Percentiles rank a stretch among this genome's conserved stretches.
phyloP scores from a whole-genome alignment of 2,329 filamentous ascomycete species.

The Venturiaceae sp. region DNA sequence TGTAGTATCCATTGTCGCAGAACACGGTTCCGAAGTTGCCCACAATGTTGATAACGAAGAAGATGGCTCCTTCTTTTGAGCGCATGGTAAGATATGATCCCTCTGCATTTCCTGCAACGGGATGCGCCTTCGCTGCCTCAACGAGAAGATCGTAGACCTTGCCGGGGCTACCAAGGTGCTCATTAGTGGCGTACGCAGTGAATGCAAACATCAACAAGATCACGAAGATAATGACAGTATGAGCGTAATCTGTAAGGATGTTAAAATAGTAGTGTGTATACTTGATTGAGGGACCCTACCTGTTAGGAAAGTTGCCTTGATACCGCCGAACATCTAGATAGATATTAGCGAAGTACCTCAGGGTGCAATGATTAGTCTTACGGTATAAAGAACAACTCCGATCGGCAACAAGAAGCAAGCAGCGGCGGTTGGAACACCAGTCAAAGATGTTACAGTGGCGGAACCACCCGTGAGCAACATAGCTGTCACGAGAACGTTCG shows the following conservation, averaged over 20 bases:
- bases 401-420: constrained; percentile 77
- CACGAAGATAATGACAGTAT: constrained; percentile 74
- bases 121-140: constrained; percentile 57
- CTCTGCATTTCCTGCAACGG: constrained; percentile 67
- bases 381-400: constrained; percentile 74
- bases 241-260: constrained; percentile 73
- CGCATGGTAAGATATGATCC: constrained; percentile 85
- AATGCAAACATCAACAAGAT: constrained; percentile 82
- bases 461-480: constrained; percentile 82
- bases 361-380: too few species aligned
- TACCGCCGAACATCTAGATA: constrained; percentile 59
- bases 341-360: too few species aligned
- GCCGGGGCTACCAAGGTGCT: constrained; percentile 61
- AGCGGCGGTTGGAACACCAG: constrained; percentile 66
- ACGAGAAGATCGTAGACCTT: constrained; percentile 71
- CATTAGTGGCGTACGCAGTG: constrained; percentile 67
- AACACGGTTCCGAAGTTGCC: constrained; percentile 81
- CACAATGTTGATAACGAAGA: constrained; percentile 74
- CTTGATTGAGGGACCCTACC: constrained; percentile 11
- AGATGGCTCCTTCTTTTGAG: constrained; percentile 70
- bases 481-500: constrained; percentile 73
- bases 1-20: constrained; percentile 79
- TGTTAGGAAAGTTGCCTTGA: constrained; percentile 88
- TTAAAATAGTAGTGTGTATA: constrained; percentile 9
- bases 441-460: constrained; percentile 61